Evolutionary conservation across 2,329 filamentous ascomycete genomes (phyloP), one percentile per base, ranked within the genome.

Genomic region (Hypoxylon sp.): DNA sequence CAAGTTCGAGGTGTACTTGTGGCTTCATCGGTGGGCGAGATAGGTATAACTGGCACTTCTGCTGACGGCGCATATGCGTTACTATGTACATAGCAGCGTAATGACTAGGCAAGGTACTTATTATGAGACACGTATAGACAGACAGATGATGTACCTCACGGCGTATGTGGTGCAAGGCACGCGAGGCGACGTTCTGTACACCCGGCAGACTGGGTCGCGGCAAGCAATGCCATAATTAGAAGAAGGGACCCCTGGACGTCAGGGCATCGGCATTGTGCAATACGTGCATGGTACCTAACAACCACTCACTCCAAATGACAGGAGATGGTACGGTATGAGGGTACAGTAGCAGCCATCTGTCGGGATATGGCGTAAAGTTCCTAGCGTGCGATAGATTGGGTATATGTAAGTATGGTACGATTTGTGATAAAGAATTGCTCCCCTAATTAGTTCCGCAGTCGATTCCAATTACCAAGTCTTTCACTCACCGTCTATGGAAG

Each of bases 171-270:
- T n/a, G n/a, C n/a, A n/a, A n/a, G n/a, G n/a, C n/a, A n/a, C n/a
- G n/a, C 46, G 35, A 49, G 43, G 43, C 43, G 43, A 43, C 20
- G 27, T 41, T 31, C 34, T 40, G 37, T 54, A 48, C 35, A 55
- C 52, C 56, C 56, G 52, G 38, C 41, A 47, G 56, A 48, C 45
- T 55, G 56, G 56, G 45, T 55, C 55, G 47, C 51, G 52, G 47
- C 51, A 36, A 48, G 52, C 48, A 53, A 41, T 46, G 45, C 52
- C 56, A 59, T 56, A 53, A 56, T 56, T 56, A 59, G 55, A 52
- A 41, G 27, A 48, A 47, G 35, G 25, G 36, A 48, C 42, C 52
- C 54, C 42, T 48, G 44, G 47, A 37, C 27, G 32, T 25, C 27
- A 53, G 38, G 48, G 40, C 44, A 41, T n/a, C 5, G 21, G 21